Conservation (phyloP, 306 rosid genomes). For the Trifolium fragiferum region DNA sequence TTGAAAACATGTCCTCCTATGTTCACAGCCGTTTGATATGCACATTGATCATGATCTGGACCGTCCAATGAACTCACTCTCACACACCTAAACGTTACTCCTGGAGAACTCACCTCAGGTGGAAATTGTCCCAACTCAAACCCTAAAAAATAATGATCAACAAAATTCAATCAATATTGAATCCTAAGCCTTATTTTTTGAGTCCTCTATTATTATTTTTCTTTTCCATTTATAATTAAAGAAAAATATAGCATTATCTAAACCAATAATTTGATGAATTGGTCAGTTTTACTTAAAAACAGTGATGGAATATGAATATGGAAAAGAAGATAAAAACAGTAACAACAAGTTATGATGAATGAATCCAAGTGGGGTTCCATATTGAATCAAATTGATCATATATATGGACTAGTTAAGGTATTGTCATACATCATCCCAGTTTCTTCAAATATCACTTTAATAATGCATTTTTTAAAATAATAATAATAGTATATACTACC, state of each 20-base stretch:
- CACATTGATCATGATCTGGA: slow-evolving; percentile 70
- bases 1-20: slow-evolving; percentile 96
- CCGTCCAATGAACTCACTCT: slow-evolving; percentile 81
- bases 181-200: too few species aligned
- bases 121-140: slow-evolving; percentile 86
- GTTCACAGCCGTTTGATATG: slow-evolving; percentile 89
- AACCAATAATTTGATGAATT: slow-evolving; percentile 39
- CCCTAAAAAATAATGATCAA: slow-evolving; percentile 59
- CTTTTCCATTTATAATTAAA: neutral
- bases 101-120: slow-evolving; percentile 76
- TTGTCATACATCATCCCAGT: neutral
- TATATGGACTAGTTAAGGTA: slow-evolving; percentile 43
- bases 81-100: slow-evolving; percentile 80
- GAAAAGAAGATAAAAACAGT: slow-evolving; percentile 27
- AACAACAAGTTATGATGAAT: slow-evolving; percentile 16
- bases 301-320: slow-evolving; percentile 34
- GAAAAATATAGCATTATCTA: neutral
- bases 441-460: neutral
- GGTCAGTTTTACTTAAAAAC: slow-evolving; percentile 68
- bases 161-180: neutral
- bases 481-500: too few species aligned
- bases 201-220: neutral
- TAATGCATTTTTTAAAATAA: too few species aligned
- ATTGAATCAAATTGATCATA: slow-evolving; percentile 52
- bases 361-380: slow-evolving; percentile 4